These are phyloP conservation scores for Trichothecium roseum DNA, from an alignment of 2,329 filamentous ascomycete genomes.

Conservation along the genomic window DNA sequence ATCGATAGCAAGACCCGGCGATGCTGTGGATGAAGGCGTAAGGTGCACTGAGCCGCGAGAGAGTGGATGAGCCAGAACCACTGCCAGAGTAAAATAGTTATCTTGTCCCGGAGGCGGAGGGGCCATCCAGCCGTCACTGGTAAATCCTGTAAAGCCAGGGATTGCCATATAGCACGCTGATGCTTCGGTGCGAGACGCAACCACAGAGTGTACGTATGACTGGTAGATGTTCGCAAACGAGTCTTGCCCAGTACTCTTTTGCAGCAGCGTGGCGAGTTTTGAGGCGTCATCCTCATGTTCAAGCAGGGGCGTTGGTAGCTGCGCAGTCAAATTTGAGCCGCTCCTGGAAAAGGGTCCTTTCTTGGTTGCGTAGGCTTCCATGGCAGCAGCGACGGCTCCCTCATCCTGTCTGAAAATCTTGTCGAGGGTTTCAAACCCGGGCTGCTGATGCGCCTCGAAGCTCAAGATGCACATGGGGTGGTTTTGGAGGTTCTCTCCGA, in stretches of 20 bases:
- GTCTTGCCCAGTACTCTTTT: conserved; percentile 1
- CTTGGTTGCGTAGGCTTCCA: conserved; percentile 11
- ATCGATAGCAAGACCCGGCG: conserved; percentile 37
- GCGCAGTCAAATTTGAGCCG: conserved; percentile 6
- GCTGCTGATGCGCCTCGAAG: conserved; percentile 11
- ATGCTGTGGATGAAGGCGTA: conserved; percentile 23
- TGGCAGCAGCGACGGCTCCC: conserved; percentile 8
- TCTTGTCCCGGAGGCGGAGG: conserved; percentile 7
- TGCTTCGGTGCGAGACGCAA: conserved; percentile 7
- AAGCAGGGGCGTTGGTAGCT: conserved; percentile 11
- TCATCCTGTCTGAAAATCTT: conserved; percentile 8
- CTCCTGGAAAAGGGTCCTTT: conserved; percentile 11
- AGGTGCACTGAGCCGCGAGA: conserved; percentile 51
- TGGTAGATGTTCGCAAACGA: conserved; percentile 5
- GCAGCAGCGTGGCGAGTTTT: conserved; percentile 2
- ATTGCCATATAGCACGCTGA: conserved; percentile 9
- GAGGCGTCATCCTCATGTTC: conserved; percentile 19
- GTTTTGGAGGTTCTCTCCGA: conserved; percentile 29
- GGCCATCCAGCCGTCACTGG: conserved; percentile 5
- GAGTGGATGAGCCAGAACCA: conserved; percentile 43
- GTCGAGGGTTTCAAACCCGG: conserved; percentile 9
- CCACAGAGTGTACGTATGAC: conserved; percentile 6
- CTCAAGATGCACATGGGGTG: conserved; percentile 10
- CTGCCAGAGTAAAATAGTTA: conserved; percentile 2
- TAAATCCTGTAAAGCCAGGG: conserved; percentile 6